These are phyloP conservation scores for Fistulinella cinereoalba DNA, from an alignment of 1,284 basidiomycete species.

Conservation along the genomic window DNA sequence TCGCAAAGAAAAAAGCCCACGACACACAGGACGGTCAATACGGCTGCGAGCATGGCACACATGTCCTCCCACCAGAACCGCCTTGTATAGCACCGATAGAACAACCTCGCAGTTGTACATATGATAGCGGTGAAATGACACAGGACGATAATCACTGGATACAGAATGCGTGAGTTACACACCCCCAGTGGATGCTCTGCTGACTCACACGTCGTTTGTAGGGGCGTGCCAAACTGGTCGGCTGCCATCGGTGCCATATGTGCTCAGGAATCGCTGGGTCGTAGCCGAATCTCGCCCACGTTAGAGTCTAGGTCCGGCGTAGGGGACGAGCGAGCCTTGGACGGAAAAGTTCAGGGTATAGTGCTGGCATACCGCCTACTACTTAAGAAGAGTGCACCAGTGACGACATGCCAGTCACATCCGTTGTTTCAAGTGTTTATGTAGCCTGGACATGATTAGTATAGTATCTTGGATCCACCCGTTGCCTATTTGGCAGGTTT, in stretches of 20 bases:
- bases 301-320: not conserved
- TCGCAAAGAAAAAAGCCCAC: not conserved
- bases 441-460: no score
- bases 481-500: no score
- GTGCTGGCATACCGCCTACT: no score
- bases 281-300: not conserved
- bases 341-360: not conserved
- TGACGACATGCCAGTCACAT: no score
- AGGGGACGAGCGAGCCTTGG: not conserved
- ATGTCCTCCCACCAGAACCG: constrained; percentile 16
- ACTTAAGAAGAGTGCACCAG: no score
- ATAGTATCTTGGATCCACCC: no score
- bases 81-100: constrained; percentile 7
- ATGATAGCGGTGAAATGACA: constrained; percentile 4
- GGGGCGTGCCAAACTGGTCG: not conserved
- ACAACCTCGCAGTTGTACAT: constrained; percentile 6
- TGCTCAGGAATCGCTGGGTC: not conserved
- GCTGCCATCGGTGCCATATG: not conserved
- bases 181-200: not conserved
- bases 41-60: constrained; percentile 9
- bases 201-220: not conserved
- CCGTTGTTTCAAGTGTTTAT: no score
- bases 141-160: constrained; percentile 1
- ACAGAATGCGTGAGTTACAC: not conserved
- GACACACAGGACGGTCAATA: constrained; percentile 1